Conservation (phyloP, 129 eudicot species). For the Artemisia argyi region DNA sequence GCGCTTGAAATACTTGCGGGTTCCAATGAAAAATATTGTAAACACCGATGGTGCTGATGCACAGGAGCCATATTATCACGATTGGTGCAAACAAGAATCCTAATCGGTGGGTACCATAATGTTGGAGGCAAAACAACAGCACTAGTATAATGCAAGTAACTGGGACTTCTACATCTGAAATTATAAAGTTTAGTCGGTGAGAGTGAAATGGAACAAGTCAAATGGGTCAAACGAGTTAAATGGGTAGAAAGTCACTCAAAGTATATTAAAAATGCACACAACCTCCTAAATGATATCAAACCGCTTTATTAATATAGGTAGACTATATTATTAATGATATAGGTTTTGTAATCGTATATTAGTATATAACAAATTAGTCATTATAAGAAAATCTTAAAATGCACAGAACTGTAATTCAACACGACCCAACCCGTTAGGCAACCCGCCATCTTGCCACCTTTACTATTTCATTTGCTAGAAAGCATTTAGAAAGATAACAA, state of each 20-base stretch:
- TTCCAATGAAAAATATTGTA: constrained; percentile 84
- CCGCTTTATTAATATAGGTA: too few species aligned
- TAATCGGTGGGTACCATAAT: constrained; percentile 81
- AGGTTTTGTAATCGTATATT: too few species aligned
- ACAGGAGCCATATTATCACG: constrained; percentile 71
- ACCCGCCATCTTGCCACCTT: too few species aligned
- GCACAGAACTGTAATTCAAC: too few species aligned
- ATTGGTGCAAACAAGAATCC: constrained; percentile 83
- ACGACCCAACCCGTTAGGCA: too few species aligned
- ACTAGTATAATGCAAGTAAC: constrained; percentile 73
- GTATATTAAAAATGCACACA: neutral
- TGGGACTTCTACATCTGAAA: constrained; percentile 84
- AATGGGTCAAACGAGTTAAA: neutral
- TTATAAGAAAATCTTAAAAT: neutral
- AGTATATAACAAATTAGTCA: neutral
- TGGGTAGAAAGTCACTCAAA: neutral
- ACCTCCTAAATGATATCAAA: too few species aligned
- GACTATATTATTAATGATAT: too few species aligned
- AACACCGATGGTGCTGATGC: constrained; percentile 80
- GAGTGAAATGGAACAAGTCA: neutral
- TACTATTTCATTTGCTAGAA: constrained; percentile 2
- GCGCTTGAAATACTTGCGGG: constrained; percentile 70
- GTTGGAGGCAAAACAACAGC: constrained; percentile 75
- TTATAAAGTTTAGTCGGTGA: neutral
- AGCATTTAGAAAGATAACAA: neutral